phyloP scores from a whole-genome alignment of 1,284 basidiomycete genomes.

The Pyrrhoderma noxium region DNA sequence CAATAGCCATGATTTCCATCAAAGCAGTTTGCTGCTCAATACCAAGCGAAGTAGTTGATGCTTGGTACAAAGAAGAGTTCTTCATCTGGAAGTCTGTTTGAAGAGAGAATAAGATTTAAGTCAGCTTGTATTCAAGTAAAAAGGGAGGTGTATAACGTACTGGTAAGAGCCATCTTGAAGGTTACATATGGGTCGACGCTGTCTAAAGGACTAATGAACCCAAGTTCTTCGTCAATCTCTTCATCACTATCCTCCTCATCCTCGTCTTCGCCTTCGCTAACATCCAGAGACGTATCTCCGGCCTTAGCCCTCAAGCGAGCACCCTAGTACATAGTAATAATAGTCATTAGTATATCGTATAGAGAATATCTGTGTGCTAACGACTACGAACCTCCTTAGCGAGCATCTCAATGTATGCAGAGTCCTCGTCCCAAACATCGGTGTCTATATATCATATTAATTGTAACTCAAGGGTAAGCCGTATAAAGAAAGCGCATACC shows the following conservation, averaged over 20 bases:
- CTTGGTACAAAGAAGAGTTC: slow-evolving; percentile 58
- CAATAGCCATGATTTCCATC: slow-evolving; percentile 74
- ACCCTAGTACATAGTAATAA: slow-evolving; percentile 40
- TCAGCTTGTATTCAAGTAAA: neutral
- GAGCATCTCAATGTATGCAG: slow-evolving; percentile 73
- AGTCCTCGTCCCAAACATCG: slow-evolving; percentile 75
- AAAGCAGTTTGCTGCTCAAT: slow-evolving; percentile 70
- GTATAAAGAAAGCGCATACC: slow-evolving; percentile 32
- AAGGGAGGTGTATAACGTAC: slow-evolving; percentile 33
- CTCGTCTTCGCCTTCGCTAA: slow-evolving; percentile 42
- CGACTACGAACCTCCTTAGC: slow-evolving; percentile 58
- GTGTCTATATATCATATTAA: slow-evolving; percentile 11
- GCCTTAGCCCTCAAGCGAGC: slow-evolving; percentile 60
- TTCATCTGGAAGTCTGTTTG: slow-evolving; percentile 64
- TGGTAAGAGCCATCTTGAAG: slow-evolving; percentile 68
- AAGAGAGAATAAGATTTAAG: neutral
- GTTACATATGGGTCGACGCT: slow-evolving; percentile 61
- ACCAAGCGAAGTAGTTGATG: slow-evolving; percentile 59
- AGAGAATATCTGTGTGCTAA: slow-evolving; percentile 5
- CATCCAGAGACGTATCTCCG: slow-evolving; percentile 33
- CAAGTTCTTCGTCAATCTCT: slow-evolving; percentile 71
- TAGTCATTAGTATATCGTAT: slow-evolving; percentile 6
- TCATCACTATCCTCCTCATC: slow-evolving; percentile 38
- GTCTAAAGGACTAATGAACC: slow-evolving; percentile 73
- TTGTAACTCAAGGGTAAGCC: neutral